phyloP scores from a whole-genome alignment of 2,329 filamentous ascomycete genomes.

The Capronia coronata region DNA sequence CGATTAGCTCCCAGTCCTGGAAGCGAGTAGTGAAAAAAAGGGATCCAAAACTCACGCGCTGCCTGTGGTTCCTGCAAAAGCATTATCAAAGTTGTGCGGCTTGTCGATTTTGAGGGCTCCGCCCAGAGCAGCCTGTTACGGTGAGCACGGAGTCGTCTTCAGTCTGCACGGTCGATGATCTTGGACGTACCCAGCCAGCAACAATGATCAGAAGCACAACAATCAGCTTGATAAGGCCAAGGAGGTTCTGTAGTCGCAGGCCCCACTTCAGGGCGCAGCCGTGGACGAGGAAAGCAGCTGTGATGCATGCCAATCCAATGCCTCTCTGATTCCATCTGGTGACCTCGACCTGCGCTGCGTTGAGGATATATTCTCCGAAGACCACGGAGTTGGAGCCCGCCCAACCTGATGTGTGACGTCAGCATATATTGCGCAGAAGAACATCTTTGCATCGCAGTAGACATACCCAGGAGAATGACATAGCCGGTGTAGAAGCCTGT shows the following conservation, averaged over 20 bases:
- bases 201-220: constrained; percentile 45
- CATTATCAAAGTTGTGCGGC: constrained; percentile 32
- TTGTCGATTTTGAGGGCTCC: constrained; percentile 35
- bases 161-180: not conserved
- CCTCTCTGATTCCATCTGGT: constrained; percentile 45
- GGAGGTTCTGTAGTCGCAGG: constrained; percentile 43
- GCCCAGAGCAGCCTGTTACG: constrained; percentile 36
- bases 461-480: constrained; percentile 34
- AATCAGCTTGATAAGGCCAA: constrained; percentile 47
- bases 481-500: not conserved
- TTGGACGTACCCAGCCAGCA: constrained; percentile 34
- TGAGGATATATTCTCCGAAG: constrained; percentile 48
- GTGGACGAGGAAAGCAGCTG: constrained; percentile 45
- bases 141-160: constrained; percentile 28
- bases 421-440: constrained; percentile 32
- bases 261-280: constrained; percentile 44
- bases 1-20: constrained; percentile 19
- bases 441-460: constrained; percentile 33
- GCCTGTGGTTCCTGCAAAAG: constrained; percentile 38
- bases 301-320: constrained; percentile 43
- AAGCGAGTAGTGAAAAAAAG: constrained; percentile 32
- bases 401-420: constrained; percentile 51
- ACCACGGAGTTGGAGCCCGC: constrained; percentile 49
- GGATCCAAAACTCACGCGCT: constrained; percentile 29
- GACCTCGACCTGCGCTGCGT: constrained; percentile 36